phyloP scores from a whole-genome alignment of 1,284 basidiomycete genomes.

The Moesziomyces globuligerus region DNA sequence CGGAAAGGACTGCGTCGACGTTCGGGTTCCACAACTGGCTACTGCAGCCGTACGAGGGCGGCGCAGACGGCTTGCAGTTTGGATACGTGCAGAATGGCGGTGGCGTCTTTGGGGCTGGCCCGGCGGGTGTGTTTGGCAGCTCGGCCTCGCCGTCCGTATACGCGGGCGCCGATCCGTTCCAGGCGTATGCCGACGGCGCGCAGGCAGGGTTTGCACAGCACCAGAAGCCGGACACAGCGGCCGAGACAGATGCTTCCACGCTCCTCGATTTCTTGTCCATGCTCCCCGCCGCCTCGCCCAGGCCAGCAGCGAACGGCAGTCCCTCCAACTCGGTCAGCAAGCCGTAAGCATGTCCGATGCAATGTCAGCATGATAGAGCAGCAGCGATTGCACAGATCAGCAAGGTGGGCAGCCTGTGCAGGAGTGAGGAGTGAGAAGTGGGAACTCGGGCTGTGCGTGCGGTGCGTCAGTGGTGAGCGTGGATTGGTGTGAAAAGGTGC shows the following conservation, averaged over 20 bases:
- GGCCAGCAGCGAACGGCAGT: neutral
- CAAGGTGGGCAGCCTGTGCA: no score
- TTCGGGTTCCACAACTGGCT: conserved; percentile 51
- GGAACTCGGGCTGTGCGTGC: no score
- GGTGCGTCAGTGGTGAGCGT: no score
- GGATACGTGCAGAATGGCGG: neutral
- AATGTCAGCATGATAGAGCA: no score
- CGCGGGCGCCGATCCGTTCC: conserved; percentile 9
- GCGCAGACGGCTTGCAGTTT: conserved; percentile 14
- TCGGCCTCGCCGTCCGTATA: conserved; percentile 10
- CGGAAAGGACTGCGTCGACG: conserved; percentile 13
- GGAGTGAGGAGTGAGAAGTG: no score
- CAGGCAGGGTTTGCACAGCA: neutral
- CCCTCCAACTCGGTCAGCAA: neutral
- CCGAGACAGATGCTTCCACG: conserved; percentile 19
- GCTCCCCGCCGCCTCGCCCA: conserved; percentile 15
- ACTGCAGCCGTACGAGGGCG: conserved; percentile 45
- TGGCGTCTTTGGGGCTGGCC: neutral
- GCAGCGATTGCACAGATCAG: no score
- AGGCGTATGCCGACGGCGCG: neutral
- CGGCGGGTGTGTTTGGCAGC: conserved; percentile 2
- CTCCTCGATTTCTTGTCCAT: conserved; percentile 30
- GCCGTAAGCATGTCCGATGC: no score
- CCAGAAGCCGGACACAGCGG: neutral
- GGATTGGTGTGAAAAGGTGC: no score